These are phyloP conservation scores for Beverwykella pulmonaria DNA, from an alignment of 495 filamentous ascomycete genomes.

Conservation along the genomic window DNA sequence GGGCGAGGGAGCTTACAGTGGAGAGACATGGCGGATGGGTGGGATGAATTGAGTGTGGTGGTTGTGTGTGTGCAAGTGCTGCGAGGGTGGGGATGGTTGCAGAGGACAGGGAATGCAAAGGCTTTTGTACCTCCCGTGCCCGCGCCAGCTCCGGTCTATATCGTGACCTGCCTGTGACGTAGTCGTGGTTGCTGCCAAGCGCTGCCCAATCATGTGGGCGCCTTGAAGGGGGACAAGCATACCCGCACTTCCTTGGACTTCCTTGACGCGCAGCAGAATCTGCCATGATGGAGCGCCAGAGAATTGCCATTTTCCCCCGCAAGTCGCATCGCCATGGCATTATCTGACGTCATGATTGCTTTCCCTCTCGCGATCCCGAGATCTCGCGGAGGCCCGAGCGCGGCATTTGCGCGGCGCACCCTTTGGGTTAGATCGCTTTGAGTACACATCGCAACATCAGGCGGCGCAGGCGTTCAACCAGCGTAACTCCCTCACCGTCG, in stretches of 20 bases:
- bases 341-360: slow-evolving; percentile 1
- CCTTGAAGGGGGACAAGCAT: slow-evolving; percentile 6
- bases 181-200: slow-evolving; percentile 7
- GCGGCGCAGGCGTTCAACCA: background rate
- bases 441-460: background rate
- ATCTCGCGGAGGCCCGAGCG: background rate
- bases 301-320: slow-evolving; percentile 2
- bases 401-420: background rate
- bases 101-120: slow-evolving; percentile 16
- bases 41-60: slow-evolving; percentile 9
- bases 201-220: slow-evolving; percentile 14
- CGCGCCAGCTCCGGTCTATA: background rate
- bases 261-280: background rate
- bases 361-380: background rate
- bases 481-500: background rate
- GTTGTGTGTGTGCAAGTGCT: slow-evolving; percentile 8
- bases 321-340: background rate
- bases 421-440: background rate
- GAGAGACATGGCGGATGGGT: slow-evolving; percentile 58
- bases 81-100: slow-evolving; percentile 1
- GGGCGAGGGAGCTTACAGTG: slow-evolving; percentile 58
- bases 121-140: slow-evolving; percentile 29
- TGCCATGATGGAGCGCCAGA: slow-evolving; percentile 1
- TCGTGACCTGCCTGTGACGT: slow-evolving; percentile 20
- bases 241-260: background rate